Percentiles rank a stretch among this genome's conserved stretches.
These are phyloP conservation scores for Microthlaspi erraticum DNA, from an alignment of 345 rosid genomes.

Conservation along the genomic window DNA sequence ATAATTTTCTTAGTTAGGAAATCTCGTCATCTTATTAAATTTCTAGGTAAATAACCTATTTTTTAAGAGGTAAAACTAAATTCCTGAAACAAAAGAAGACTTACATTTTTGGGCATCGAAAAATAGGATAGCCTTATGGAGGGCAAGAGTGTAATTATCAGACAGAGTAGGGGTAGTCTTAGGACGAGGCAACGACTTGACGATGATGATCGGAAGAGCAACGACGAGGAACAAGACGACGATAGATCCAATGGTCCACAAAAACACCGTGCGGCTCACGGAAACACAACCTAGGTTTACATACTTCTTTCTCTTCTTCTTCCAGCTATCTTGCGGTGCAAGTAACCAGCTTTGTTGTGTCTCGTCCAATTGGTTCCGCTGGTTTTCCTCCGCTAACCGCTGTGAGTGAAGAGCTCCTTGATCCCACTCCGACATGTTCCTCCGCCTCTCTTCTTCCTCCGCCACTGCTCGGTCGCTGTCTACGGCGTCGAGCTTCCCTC, in stretches of 20 bases:
- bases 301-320: slow-evolving; percentile 59
- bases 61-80: neutral
- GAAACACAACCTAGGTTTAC: slow-evolving; percentile 81
- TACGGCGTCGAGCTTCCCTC: slow-evolving; percentile 68
- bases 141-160: slow-evolving; percentile 76
- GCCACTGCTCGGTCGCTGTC: slow-evolving; percentile 42
- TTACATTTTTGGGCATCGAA: slow-evolving; percentile 93
- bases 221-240: slow-evolving; percentile 57
- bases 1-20: neutral
- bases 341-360: slow-evolving; percentile 91
- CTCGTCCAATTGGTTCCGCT: slow-evolving; percentile 57
- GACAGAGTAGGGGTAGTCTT: slow-evolving; percentile 58
- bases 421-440: slow-evolving; percentile 57
- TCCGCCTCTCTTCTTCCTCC: slow-evolving; percentile 48
- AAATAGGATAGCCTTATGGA: slow-evolving; percentile 79
- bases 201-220: slow-evolving; percentile 71
- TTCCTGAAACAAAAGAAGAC: no score
- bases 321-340: slow-evolving; percentile 58
- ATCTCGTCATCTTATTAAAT: neutral
- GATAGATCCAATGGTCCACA: slow-evolving; percentile 56
- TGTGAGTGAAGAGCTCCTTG: slow-evolving; percentile 53
- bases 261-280: slow-evolving; percentile 57
- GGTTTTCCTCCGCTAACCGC: slow-evolving; percentile 16
- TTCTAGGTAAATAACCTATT: neutral
- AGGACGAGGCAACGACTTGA: slow-evolving; percentile 63